Percentiles rank a stretch among this genome's conserved stretches.
These are phyloP conservation scores for Schwanniomyces pseudopolymorphus DNA, from an alignment of 805 yeast species.

Conservation along the genomic window DNA sequence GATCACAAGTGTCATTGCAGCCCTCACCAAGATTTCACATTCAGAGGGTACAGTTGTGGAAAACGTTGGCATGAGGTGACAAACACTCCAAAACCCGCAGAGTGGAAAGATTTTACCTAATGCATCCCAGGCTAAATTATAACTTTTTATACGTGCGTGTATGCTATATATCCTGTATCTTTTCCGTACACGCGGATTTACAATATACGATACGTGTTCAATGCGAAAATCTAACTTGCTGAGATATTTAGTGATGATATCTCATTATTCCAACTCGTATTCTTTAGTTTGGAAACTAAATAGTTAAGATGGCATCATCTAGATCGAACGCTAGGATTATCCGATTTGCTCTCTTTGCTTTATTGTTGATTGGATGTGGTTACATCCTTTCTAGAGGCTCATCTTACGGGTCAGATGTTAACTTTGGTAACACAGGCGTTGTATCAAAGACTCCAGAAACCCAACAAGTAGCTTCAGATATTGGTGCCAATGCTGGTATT, in stretches of 20 bases:
- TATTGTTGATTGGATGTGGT: conserved; percentile 35
- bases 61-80: conserved; percentile 30
- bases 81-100: conserved; percentile 27
- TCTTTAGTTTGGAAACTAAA: not conserved
- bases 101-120: conserved; percentile 20
- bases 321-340: conserved; percentile 40
- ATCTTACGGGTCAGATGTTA: conserved; percentile 12
- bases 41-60: conserved; percentile 31
- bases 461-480: not conserved
- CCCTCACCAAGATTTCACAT: conserved; percentile 63
- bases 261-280: not conserved
- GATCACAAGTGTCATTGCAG: conserved; percentile 66
- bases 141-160: not conserved
- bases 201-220: conserved; percentile 1
- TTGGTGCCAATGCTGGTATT: not conserved
- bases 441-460: not conserved
- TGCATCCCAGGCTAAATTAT: not conserved
- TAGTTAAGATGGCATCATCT: conserved; percentile 16
- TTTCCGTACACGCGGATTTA: not conserved
- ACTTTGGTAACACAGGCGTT: not conserved
- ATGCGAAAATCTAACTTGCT: not conserved
- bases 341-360: conserved; percentile 38
- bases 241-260: not conserved
- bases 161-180: not conserved
- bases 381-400: conserved; percentile 38